Evolutionary conservation across 768 basidiomycete genomes (phyloP), one percentile per base, ranked within the genome.

Genomic region (Russula vinacea): DNA sequence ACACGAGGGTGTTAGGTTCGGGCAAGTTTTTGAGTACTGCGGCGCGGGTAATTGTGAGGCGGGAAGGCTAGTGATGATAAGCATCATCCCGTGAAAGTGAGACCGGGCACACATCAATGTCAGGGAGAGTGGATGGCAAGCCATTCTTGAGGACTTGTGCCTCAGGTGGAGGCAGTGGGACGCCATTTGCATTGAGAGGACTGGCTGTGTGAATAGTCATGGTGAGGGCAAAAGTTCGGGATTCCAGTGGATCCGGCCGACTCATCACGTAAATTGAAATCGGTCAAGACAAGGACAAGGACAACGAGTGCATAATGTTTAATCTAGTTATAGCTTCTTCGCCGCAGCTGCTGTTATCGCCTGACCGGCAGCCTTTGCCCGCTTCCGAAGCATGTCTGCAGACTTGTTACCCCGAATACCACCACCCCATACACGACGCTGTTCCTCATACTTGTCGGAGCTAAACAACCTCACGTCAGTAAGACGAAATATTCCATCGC

Each of bases 371-470:
- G 92, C 92, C 84, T 94, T 96, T 67, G 94, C 94, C 68, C 94
- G 89, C 81, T 93, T 94, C 77, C 88, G 83, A 73, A 97, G 83
- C 90, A 91, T 96, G 76, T 90, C 88, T 52, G 91, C 86, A 44
- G 92, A 93, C 81, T 97, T 50, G 49, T 50, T 50, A 50, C 49
- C 49, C 49, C 49, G 24, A 50, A 50, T 29, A 50, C 49, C 96
- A 92, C 49, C 49, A 29, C 49, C 49, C 49, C 49, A 50, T 8
- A 50, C 49, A 29, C 49, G 49, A 29, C 49, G 49, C 24, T 50
- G 49, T 16, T 50, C 49, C n/a, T n/a, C n/a, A n/a, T n/a, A n/a
- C n/a, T 96, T 98, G 78, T 92, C 91, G 61, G 88, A 80, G 83
- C 90, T 92, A 50, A 5, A 66, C 37, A 51, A 50, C 24, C 49